phyloP scores from a whole-genome alignment of 2,329 filamentous ascomycete species.

The Colletotrichum cereale region DNA sequence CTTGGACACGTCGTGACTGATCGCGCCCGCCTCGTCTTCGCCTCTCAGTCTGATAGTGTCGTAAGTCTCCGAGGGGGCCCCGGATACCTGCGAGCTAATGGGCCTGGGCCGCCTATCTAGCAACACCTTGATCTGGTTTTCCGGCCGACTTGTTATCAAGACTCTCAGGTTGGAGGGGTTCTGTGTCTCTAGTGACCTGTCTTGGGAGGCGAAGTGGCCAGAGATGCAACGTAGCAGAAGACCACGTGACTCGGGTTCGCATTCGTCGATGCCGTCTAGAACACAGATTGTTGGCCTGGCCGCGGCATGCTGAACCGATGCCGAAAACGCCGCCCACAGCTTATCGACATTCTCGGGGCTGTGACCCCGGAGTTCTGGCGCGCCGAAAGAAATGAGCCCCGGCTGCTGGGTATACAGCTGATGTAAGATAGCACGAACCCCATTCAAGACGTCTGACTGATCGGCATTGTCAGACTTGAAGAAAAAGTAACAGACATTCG shows the following conservation, averaged over 20 bases:
- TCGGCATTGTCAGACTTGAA: conserved; percentile 40
- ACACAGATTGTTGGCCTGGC: conserved; percentile 40
- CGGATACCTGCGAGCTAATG: background rate
- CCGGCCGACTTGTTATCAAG: background rate
- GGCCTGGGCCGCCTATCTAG: background rate
- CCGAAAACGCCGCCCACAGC: conserved; percentile 22
- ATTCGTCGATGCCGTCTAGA: conserved; percentile 36
- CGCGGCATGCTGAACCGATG: conserved; percentile 1
- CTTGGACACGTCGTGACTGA: background rate
- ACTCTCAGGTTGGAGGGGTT: background rate
- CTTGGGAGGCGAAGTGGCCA: background rate
- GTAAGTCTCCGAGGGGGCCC: background rate
- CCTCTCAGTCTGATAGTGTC: background rate
- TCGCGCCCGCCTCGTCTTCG: background rate
- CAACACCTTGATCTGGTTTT: background rate
- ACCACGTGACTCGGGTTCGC: background rate
- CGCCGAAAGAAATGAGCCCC: background rate
- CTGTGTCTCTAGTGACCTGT: background rate
- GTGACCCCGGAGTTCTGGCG: conserved; percentile 2
- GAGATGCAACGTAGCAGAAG: background rate
- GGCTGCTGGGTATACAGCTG: conserved; percentile 34
- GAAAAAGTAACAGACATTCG: conserved; percentile 39
- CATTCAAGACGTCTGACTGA: conserved; percentile 31
- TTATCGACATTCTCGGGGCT: background rate
- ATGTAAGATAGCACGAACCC: conserved; percentile 26